Evolutionary conservation across 768 basidiomycete species (phyloP), one percentile per base, ranked within the genome.

Genomic region (Gymnopilus dilepis): DNA sequence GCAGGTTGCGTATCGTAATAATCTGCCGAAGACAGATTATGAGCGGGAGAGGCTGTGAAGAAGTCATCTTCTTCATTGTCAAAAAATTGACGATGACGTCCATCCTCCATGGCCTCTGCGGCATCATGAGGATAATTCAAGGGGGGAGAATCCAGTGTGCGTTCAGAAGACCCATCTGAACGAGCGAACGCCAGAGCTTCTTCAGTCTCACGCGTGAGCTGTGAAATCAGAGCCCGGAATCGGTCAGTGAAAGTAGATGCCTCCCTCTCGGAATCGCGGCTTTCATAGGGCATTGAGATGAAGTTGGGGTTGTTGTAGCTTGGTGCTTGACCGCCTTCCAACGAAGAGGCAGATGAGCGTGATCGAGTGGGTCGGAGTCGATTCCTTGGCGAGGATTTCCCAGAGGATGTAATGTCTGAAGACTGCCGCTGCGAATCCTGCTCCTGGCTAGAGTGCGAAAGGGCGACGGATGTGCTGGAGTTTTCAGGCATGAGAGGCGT

Each of bases 151-250:
- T 63, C 63, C n/a, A 59, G n/a, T 4, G 67, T 67, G 24, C 50
- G 50, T 11, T 62, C 57, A 17, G 68, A 71, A 11, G 66, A 65
- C 17, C 61, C 45, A 19, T 76, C 72, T 28, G 76, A 69, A 41
- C 72, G 72, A 6, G 81, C 78, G 61, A 77, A 74, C 6, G 72
- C 72, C 4, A 86, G 58, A 0, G 74, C 84, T 6, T 82, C 82
- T 31, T 86, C 86, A 0, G 84, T 80, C 65, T 88, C 87, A 17
- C 77, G 79, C 13, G 78, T 73, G 40, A 86, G 78, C 55, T 84
- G 80, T 13, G 76, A 74, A 48, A 88, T 77, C 31, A 87, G 72
- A 6, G 75, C 65, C 9, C 80, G 81, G 73, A 88, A 88, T 30
- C 80, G 79, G 58, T 85, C 82, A 1, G 78, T 77, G 66, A 86